Percentiles rank a stretch among this genome's conserved stretches.
These are phyloP conservation scores for Phytophthora sp. DNA, from an alignment of 352 stramenopile species.

Conservation along the genomic window DNA sequence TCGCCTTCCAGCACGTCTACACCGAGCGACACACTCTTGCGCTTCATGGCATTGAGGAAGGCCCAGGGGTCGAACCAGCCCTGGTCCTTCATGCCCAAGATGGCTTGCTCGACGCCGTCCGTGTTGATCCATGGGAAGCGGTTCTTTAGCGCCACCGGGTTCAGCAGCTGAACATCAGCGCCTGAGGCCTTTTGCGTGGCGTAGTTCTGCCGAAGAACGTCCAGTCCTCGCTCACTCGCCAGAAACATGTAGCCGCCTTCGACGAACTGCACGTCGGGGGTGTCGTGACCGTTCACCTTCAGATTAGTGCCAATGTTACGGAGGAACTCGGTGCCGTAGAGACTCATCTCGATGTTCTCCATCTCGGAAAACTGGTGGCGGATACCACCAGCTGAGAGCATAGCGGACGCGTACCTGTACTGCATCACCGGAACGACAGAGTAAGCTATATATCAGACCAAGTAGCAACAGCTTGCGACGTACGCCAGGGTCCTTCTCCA, in stretches of 20 bases:
- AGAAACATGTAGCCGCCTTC: constrained; percentile 87
- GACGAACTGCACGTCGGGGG: constrained; percentile 78
- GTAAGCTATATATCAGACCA: background rate
- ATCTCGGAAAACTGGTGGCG: constrained; percentile 84
- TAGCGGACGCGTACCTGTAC: constrained; percentile 86
- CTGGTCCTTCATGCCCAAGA: constrained; percentile 73
- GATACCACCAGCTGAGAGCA: constrained; percentile 80
- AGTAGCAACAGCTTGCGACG: constrained; percentile 11
- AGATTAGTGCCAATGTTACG: constrained; percentile 52
- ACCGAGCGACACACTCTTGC: constrained; percentile 69
- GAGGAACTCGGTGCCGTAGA: constrained; percentile 83
- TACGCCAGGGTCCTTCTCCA: constrained; percentile 77
- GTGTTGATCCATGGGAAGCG: constrained; percentile 84
- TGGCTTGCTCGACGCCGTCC: constrained; percentile 59
- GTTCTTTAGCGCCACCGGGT: constrained; percentile 51
- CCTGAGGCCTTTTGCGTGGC: constrained; percentile 43
- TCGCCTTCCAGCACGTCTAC: constrained; percentile 80
- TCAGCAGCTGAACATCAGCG: constrained; percentile 63
- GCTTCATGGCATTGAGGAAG: constrained; percentile 77
- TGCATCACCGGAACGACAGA: constrained; percentile 27
- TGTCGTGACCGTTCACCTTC: constrained; percentile 58
- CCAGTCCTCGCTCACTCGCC: constrained; percentile 63
- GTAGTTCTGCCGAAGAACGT: constrained; percentile 70
- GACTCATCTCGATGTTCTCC: constrained; percentile 80
- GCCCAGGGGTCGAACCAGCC: constrained; percentile 90